Evolutionary conservation across 2,329 filamentous ascomycete species (phyloP).

Genomic region (Metarhizium robertsii): DNA sequence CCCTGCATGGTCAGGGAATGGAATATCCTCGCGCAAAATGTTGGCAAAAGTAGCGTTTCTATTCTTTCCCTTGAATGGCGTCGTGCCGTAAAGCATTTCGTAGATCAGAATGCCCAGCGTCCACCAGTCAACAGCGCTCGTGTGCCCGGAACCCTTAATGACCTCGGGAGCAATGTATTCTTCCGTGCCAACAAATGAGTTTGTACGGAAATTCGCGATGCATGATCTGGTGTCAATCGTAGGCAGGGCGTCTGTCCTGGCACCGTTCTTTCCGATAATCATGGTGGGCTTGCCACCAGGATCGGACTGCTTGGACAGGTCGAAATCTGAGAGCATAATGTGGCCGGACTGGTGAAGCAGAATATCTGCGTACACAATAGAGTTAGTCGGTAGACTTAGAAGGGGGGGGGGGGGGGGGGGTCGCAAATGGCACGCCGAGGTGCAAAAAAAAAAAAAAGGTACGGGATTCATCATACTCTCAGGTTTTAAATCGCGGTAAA

Average conservation of each 20-base stretch:
- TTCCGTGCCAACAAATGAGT: conserved; percentile 96
- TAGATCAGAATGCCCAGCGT: conserved; percentile 95
- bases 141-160: conserved; percentile 97
- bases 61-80: conserved; percentile 99
- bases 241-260: conserved; percentile 76
- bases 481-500: conserved; percentile 94
- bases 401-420: no score
- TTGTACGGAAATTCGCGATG: conserved; percentile 95
- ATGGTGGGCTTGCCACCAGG: conserved; percentile 93
- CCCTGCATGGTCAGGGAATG: conserved; percentile 83
- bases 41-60: conserved; percentile 97
- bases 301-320: conserved; percentile 95
- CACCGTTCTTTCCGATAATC: conserved; percentile 86
- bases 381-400: background rate
- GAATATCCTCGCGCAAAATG: conserved; percentile 89
- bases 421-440: no score
- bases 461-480: conserved; percentile 64
- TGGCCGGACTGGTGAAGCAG: conserved; percentile 97
- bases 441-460: background rate
- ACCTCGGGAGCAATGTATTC: conserved; percentile 99
- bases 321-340: conserved; percentile 99
- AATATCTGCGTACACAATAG: conserved; percentile 55
- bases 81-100: conserved; percentile 98
- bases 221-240: conserved; percentile 99
- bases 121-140: conserved; percentile 99